Percentiles rank a stretch among this genome's conserved stretches.
Conservation (phyloP, 352 stramenopile species). For the Globisporangium rhizosaccharum region DNA sequence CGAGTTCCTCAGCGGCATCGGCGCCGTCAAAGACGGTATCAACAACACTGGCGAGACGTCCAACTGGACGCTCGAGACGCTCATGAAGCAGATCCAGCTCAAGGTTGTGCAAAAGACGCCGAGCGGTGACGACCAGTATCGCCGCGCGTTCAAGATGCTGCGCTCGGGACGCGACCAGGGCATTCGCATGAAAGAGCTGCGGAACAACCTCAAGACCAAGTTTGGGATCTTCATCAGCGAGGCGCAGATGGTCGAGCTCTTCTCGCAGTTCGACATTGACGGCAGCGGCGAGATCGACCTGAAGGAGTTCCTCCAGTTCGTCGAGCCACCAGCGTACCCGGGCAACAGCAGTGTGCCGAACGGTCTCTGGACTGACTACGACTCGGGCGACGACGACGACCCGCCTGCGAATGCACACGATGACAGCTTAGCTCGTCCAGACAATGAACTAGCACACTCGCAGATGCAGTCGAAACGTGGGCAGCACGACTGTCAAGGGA, state of each 20-base stretch:
- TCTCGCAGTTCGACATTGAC: constrained; percentile 55
- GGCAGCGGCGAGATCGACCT: constrained; percentile 70
- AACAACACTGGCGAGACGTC: constrained; percentile 40
- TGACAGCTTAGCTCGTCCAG: neutral
- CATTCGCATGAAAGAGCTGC: constrained; percentile 64
- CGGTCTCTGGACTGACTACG: constrained; percentile 48
- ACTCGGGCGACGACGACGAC: constrained; percentile 21
- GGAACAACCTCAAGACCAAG: constrained; percentile 72
- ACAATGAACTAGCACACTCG: neutral
- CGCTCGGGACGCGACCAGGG: constrained; percentile 55
- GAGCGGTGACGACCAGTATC: constrained; percentile 71
- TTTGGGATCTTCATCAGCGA: constrained; percentile 78
- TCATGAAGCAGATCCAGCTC: constrained; percentile 69
- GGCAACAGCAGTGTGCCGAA: constrained; percentile 44
- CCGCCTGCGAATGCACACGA: neutral
- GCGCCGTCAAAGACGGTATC: constrained; percentile 23
- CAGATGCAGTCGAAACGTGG: constrained; percentile 2
- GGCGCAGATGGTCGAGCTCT: constrained; percentile 62
- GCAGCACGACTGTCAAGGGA: constrained; percentile 6
- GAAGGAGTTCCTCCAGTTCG: constrained; percentile 68
- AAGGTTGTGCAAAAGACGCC: constrained; percentile 79
- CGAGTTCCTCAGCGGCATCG: constrained; percentile 49
- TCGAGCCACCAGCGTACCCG: constrained; percentile 59
- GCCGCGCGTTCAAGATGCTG: constrained; percentile 78
- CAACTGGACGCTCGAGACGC: constrained; percentile 57